phyloP scores from a whole-genome alignment of 140 eudicot genomes.

The Ambrosia hybrid region DNA sequence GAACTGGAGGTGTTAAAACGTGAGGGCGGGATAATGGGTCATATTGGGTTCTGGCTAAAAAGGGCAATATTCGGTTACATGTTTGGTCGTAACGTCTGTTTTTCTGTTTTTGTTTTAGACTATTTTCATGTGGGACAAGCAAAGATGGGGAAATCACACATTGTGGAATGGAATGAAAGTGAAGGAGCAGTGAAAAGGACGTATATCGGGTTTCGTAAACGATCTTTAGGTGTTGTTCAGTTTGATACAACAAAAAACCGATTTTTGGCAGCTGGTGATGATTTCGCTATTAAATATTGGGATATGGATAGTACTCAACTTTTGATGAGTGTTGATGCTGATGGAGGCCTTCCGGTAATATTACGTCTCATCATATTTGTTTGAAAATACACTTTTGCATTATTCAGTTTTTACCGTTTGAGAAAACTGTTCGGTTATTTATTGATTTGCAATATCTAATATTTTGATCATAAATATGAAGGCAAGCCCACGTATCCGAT shows the following conservation, averaged over 20 bases:
- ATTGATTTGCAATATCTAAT: not conserved
- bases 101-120: slow-evolving; percentile 34
- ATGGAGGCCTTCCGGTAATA: slow-evolving; percentile 13
- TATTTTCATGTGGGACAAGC: slow-evolving; percentile 91
- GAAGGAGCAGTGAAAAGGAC: slow-evolving; percentile 14
- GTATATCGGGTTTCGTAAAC: slow-evolving; percentile 4
- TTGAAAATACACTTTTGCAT: not conserved
- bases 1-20: not conserved
- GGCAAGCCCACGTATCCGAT: slow-evolving; percentile 94
- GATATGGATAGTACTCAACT: slow-evolving; percentile 14
- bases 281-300: slow-evolving; percentile 14
- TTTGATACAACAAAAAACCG: slow-evolving; percentile 10
- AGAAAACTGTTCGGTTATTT: slow-evolving; percentile 1
- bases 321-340: slow-evolving; percentile 13
- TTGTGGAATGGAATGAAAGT: slow-evolving; percentile 14
- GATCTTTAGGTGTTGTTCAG: slow-evolving; percentile 10
- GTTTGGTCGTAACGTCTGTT: not conserved
- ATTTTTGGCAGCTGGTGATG: slow-evolving; percentile 15
- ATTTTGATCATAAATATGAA: slow-evolving; percentile 22
- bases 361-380: slow-evolving; percentile 6
- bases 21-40: not conserved
- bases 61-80: not conserved
- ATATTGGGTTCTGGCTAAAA: not conserved
- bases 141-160: slow-evolving; percentile 80
- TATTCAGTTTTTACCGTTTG: not conserved